phyloP scores from a whole-genome alignment of 2,329 filamentous ascomycete species.

The Teratosphaeria gauchensis region DNA sequence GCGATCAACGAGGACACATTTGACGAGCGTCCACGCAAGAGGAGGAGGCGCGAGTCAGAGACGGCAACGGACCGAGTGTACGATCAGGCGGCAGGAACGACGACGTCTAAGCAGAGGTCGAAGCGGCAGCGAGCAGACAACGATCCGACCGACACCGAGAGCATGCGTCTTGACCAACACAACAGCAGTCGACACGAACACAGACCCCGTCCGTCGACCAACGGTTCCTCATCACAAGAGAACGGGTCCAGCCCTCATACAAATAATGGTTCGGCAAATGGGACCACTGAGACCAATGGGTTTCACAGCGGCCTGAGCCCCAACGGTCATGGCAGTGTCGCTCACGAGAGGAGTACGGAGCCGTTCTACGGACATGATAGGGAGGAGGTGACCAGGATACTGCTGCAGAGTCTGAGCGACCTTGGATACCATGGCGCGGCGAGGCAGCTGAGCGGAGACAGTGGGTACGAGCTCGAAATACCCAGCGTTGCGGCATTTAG shows the following conservation, averaged over 20 bases:
- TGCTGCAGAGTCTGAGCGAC: slow-evolving; percentile 84
- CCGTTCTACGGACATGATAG: slow-evolving; percentile 75
- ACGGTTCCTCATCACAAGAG: slow-evolving; percentile 23
- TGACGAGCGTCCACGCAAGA: slow-evolving; percentile 19
- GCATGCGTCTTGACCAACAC: slow-evolving; percentile 26
- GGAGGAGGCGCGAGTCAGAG: slow-evolving; percentile 20
- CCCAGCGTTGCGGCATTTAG: slow-evolving; percentile 79
- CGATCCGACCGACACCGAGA: slow-evolving; percentile 20
- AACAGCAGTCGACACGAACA: slow-evolving; percentile 32
- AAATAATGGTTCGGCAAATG: slow-evolving; percentile 32
- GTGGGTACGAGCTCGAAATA: slow-evolving; percentile 79
- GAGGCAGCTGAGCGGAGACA: slow-evolving; percentile 64
- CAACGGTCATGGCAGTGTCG: slow-evolving; percentile 26
- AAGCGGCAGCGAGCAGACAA: slow-evolving; percentile 29
- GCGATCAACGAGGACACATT: not conserved
- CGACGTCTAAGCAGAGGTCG: slow-evolving; percentile 4
- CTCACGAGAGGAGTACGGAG: slow-evolving; percentile 6
- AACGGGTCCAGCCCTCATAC: slow-evolving; percentile 27
- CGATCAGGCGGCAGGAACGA: not conserved
- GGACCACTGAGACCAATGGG: slow-evolving; percentile 33
- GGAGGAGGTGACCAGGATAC: slow-evolving; percentile 83
- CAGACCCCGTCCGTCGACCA: slow-evolving; percentile 29
- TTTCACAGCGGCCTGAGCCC: slow-evolving; percentile 20
- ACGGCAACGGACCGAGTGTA: slow-evolving; percentile 10
- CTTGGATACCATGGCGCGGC: slow-evolving; percentile 78